Base-by-base conservation (phyloP, 768 basidiomycete genomes). In the Leucocoprinus sp. region DNA sequence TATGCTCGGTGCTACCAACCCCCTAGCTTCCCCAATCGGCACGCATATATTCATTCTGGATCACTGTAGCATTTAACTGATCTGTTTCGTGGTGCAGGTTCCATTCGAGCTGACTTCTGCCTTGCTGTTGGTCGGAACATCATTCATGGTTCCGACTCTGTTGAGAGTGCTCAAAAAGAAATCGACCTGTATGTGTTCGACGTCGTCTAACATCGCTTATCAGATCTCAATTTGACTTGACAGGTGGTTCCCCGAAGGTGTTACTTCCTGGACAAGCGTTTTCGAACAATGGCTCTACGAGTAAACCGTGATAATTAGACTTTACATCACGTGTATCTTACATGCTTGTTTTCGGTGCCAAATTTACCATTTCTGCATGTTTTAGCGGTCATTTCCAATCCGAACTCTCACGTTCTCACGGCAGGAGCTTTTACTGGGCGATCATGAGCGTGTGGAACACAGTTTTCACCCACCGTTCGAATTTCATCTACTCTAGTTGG, bases 1-100 rank as follows among this genome's bases (percentile, higher is more conserved):
- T 64, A 95, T 96, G 89, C 83, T 95, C 53, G 95, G 95, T 61
- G 81, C 92, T 37, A 96, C 95, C 61, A 96, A 99, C 82, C 96
- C 96, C 50, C 80, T 97, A 52, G 75, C 75, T 29, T 97, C 95
- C 52, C 70, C 79, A 52, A 76, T 87, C 54, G 95, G 93, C 86
- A 54, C 50, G 80, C 65, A 31, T 29, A 37, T 37, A 37, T 35
- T 18, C 8, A 7, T 4, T 28, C 8, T 26, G 5, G 15, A n/a
- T 6, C n/a, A 6, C 27, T 18, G 12, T 2, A 17, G 12, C 12
- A 15, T 17, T 29, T 43, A 19, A 33, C 8, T 43, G 24, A 34
- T 24, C 26, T 21, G n/a, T 19, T 47, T 51, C 43, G 52, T 51
- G 22, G 42, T 43, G 19, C 28, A 90, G 89, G 91, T 50, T 87